Evolutionary conservation across 2,329 filamentous ascomycete species (phyloP).

Genomic region (Pseudocercospora macadamiae): DNA sequence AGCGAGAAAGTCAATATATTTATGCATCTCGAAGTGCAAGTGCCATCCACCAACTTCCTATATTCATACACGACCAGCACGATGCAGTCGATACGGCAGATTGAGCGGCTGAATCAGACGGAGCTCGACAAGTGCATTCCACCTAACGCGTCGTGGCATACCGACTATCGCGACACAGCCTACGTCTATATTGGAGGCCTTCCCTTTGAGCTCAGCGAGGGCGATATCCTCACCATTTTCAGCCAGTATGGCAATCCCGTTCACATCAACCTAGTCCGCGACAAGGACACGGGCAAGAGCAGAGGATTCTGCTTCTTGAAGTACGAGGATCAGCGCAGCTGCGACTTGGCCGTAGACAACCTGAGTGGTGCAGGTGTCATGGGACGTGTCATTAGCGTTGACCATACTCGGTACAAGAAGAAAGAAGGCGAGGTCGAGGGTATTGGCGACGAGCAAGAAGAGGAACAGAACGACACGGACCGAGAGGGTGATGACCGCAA

Average conservation of each 20-base stretch:
- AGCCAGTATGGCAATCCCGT: constrained; percentile 96
- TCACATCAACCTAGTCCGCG: constrained; percentile 86
- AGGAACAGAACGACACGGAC: constrained; percentile 56
- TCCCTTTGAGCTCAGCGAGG: constrained; percentile 89
- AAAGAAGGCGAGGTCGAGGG: constrained; percentile 66
- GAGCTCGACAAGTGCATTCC: constrained; percentile 89
- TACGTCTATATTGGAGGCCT: constrained; percentile 96
- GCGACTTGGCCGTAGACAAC: constrained; percentile 94
- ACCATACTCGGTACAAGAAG: constrained; percentile 89
- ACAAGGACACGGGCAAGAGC: constrained; percentile 95
- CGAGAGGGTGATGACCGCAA: constrained; percentile 46
- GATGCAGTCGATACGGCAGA: constrained; percentile 94
- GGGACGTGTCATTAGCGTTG: constrained; percentile 80
- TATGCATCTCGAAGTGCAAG: too few species aligned
- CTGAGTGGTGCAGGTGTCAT: constrained; percentile 82
- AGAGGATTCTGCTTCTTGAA: constrained; percentile 95
- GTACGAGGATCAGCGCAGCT: constrained; percentile 96
- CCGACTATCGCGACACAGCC: constrained; percentile 95
- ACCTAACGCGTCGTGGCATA: constrained; percentile 91
- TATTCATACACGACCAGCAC: not conserved
- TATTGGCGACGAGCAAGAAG: constrained; percentile 50
- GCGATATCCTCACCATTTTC: constrained; percentile 94
- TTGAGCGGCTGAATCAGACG: constrained; percentile 88
- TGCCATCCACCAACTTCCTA: not conserved
- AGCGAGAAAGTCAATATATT: not conserved